These are phyloP conservation scores for Hericium alpestre DNA, from an alignment of 768 basidiomycete genomes.

Conservation along the genomic window DNA sequence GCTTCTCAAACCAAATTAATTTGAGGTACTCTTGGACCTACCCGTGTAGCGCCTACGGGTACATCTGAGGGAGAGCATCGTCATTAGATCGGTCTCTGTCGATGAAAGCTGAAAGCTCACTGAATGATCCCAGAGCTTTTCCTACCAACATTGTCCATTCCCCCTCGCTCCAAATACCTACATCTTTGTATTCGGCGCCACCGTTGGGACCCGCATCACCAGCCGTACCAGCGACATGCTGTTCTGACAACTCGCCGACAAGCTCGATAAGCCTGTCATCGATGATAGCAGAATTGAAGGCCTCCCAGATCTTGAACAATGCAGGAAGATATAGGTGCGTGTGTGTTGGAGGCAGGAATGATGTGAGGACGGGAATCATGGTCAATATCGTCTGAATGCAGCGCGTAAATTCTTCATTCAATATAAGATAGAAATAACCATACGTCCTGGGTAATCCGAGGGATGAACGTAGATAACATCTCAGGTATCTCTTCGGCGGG, in stretches of 20 bases:
- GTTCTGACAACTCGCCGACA: slow-evolving; percentile 58
- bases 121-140: slow-evolving; percentile 75
- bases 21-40: slow-evolving; percentile 19
- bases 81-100: not conserved
- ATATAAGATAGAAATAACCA: slow-evolving; percentile 15
- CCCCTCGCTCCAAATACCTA: slow-evolving; percentile 81
- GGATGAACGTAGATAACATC: slow-evolving; percentile 66
- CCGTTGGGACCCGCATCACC: slow-evolving; percentile 46
- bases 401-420: not conserved
- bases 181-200: slow-evolving; percentile 60
- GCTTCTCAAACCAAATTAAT: not conserved
- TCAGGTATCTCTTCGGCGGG: slow-evolving; percentile 49
- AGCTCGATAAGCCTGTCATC: slow-evolving; percentile 71
- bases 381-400: slow-evolving; percentile 46
- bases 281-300: slow-evolving; percentile 61
- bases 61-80: slow-evolving; percentile 35
- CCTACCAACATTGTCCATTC: slow-evolving; percentile 79
- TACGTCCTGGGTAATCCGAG: slow-evolving; percentile 62
- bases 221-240: slow-evolving; percentile 49
- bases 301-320: slow-evolving; percentile 69
- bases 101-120: slow-evolving; percentile 27
- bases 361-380: slow-evolving; percentile 67
- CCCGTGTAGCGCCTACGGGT: slow-evolving; percentile 60
- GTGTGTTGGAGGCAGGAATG: slow-evolving; percentile 64
- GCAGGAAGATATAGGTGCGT: slow-evolving; percentile 59